Base-by-base conservation (phyloP, 2,329 filamentous ascomycete genomes). In the Pseudovirgaria hyperparasitica region DNA sequence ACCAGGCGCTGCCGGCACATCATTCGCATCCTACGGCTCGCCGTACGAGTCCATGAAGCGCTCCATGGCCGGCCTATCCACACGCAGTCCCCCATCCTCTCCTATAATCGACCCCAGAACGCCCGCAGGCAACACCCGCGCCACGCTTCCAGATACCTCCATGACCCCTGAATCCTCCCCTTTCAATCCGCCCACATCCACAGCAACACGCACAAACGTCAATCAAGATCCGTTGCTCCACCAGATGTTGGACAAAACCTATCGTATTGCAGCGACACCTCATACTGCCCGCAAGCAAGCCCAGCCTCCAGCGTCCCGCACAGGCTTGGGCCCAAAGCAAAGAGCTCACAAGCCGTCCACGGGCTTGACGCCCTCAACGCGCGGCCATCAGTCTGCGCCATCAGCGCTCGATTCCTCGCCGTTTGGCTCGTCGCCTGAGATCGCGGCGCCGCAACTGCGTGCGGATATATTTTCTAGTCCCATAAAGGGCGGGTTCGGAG, bases 191-290 rank as follows among this genome's bases (percentile, higher is more conserved):
- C 49, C 51, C 12, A 51, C 45, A 1, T 42, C 47, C 2, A 57
- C 37, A 32, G 50, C 16, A 47, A 47, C 35, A 55, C 57, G 27
- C 44, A 42, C 19, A 38, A n/a, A 45, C 9, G 48, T 50, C 32
- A 60, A 56, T 42, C 70, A 73, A 33, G 84, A 94, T 46, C 81
- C 82, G 3, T 64, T 96, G 6, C 67, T 98, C 21, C 87, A 96
- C 52, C 81, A 80, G 32, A 67, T 96, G n/a, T 71, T 92, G 5
- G 86, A 96, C 62, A 94, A 92, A 57, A 94, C 81, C 31, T 98
- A 92, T 60, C 82, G 87, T 17, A 67, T 98, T 14, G 82, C 92
- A 54, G 84, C 87, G 5, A 98, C 90, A 7, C 90, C 90, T 0
- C 76, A 90, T 39, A 77, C 74, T 7, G 60, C 58, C 21, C 50